These are phyloP conservation scores for Linnemannia elongata DNA, from an alignment of 192 early-diverging fungal species.

Conservation along the genomic window DNA sequence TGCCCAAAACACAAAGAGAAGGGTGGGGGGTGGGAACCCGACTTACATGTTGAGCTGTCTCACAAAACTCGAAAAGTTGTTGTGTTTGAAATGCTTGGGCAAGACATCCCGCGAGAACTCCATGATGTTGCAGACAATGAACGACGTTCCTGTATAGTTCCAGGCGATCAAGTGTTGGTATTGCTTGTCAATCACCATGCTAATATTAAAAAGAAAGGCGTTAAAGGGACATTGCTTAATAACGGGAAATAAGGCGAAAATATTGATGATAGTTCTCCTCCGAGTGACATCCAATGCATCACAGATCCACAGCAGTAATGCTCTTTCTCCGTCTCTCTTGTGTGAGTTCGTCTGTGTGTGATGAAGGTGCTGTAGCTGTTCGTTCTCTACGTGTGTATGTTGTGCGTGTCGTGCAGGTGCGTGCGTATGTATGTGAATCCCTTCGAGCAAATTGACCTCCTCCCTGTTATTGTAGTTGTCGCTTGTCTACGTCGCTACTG, in stretches of 20 bases:
- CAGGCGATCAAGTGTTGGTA: constrained; percentile 92
- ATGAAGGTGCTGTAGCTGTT: neutral
- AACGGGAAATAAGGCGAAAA: neutral
- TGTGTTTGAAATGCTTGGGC: constrained; percentile 95
- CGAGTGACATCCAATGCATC: neutral
- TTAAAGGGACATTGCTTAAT: neutral
- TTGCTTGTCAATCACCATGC: constrained; percentile 88
- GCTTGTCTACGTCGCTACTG: neutral
- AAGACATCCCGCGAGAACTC: constrained; percentile 92
- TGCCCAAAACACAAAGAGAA: neutral
- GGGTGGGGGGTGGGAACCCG: neutral
- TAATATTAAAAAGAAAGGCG: constrained; percentile 21
- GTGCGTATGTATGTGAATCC: neutral
- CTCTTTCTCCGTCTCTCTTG: neutral
- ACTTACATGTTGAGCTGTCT: constrained; percentile 87
- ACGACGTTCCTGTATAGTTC: constrained; percentile 90
- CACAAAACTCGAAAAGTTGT: constrained; percentile 93
- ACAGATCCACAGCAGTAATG: neutral
- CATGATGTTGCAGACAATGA: constrained; percentile 92
- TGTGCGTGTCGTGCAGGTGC: neutral
- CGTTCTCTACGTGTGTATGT: neutral
- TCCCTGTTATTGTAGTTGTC: neutral
- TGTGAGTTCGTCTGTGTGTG: neutral
- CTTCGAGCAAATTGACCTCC: neutral
- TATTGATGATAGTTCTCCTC: neutral